These are phyloP conservation scores for Aspergillus persii DNA, from an alignment of 2,329 filamentous ascomycete genomes.

Conservation along the genomic window DNA sequence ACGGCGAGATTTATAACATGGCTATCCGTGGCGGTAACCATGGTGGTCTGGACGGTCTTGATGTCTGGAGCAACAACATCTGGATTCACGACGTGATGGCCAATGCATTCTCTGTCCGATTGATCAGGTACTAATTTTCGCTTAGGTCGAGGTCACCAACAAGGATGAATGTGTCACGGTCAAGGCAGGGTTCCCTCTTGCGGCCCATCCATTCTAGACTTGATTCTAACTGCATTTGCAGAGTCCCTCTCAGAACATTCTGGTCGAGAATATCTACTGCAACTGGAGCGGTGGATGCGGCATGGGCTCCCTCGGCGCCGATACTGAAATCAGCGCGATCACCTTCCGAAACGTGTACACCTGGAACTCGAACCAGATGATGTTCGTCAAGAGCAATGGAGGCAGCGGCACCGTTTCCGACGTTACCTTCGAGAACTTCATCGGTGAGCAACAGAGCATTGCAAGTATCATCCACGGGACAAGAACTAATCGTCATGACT, in stretches of 20 bases:
- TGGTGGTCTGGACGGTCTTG: slow-evolving; percentile 57
- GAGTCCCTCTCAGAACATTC: slow-evolving; percentile 52
- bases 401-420: slow-evolving; percentile 54
- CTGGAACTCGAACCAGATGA: slow-evolving; percentile 58
- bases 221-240: slow-evolving; percentile 14
- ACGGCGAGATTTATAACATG: slow-evolving; percentile 57
- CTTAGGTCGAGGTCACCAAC: slow-evolving; percentile 56
- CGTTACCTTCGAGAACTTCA: slow-evolving; percentile 56
- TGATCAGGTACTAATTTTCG: not conserved
- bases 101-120: not conserved
- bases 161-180: slow-evolving; percentile 62
- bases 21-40: slow-evolving; percentile 52
- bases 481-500: not conserved
- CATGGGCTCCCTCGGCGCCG: slow-evolving; percentile 54
- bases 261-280: slow-evolving; percentile 61
- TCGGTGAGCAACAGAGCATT: slow-evolving; percentile 24
- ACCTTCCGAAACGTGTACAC: slow-evolving; percentile 59
- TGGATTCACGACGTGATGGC: slow-evolving; percentile 53
- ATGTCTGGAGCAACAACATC: slow-evolving; percentile 55
- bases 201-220: not conserved
- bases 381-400: slow-evolving; percentile 61
- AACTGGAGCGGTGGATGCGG: slow-evolving; percentile 61
- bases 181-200: slow-evolving; percentile 35
- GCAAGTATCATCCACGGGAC: not conserved
- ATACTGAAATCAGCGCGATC: slow-evolving; percentile 52